Conservation (phyloP, 2,329 filamentous ascomycete genomes). For the Pleoardoris graminearum region DNA sequence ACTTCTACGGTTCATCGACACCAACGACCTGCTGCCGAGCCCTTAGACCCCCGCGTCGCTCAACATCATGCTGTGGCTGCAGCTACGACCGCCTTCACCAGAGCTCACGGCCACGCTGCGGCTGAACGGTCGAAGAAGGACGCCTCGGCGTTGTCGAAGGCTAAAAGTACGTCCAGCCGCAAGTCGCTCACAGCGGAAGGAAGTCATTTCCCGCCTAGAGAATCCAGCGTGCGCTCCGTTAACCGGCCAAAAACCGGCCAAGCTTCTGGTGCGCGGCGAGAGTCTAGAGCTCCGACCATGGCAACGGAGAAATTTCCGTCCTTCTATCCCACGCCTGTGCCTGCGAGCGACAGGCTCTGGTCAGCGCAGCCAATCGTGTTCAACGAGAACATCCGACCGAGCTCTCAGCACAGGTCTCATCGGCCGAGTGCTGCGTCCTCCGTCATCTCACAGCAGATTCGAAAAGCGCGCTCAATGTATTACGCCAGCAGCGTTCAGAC, state of each 20-base stretch:
- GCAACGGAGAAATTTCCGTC: conserved; percentile 27
- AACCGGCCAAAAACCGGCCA: conserved; percentile 21
- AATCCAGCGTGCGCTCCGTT: conserved; percentile 33
- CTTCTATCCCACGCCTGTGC: conserved; percentile 22
- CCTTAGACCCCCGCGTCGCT: conserved; percentile 31
- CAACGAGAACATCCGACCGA: conserved; percentile 31
- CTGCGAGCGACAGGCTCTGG: conserved; percentile 17
- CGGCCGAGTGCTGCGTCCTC: conserved; percentile 32
- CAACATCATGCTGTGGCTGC: conserved; percentile 45
- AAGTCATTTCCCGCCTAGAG: conserved; percentile 43
- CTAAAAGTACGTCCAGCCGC: conserved; percentile 42
- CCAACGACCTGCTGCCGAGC: conserved; percentile 19
- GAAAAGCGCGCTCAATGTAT: conserved; percentile 46
- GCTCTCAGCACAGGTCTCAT: conserved; percentile 28
- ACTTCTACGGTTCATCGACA: conserved; percentile 36
- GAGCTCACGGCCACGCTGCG: conserved; percentile 33
- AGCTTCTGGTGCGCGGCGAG: conserved; percentile 13
- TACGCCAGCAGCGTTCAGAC: conserved; percentile 45
- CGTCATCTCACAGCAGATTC: conserved; percentile 39
- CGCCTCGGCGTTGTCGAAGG: conserved; percentile 27
- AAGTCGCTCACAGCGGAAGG: conserved; percentile 39
- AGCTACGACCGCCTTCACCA: conserved; percentile 41
- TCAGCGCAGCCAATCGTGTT: conserved; percentile 26
- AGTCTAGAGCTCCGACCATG: conserved; percentile 14
- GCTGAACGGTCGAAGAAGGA: conserved; percentile 17